These are phyloP conservation scores for Venturia pyrina DNA, from an alignment of 2,329 filamentous ascomycete genomes.

Conservation along the genomic window DNA sequence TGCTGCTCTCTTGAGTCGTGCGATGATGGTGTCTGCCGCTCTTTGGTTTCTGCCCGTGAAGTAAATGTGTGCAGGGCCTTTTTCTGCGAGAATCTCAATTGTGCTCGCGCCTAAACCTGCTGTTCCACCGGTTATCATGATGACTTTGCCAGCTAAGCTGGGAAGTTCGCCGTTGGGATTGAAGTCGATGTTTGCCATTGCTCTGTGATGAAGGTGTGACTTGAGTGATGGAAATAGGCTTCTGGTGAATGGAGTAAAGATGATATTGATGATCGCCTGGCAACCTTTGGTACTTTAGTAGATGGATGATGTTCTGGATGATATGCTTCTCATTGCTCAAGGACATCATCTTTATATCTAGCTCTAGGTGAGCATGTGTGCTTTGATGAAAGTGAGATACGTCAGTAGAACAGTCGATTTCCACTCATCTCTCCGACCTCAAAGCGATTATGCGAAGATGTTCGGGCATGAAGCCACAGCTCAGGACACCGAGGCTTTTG, in stretches of 20 bases:
- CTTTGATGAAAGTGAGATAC: neutral
- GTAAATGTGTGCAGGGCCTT: conserved; percentile 8
- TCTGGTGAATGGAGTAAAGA: too few relatives aligned
- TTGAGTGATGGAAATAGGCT: too few relatives aligned
- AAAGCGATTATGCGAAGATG: neutral
- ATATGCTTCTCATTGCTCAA: neutral
- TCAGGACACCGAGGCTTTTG: neutral
- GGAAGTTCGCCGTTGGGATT: conserved; percentile 1
- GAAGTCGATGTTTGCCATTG: neutral
- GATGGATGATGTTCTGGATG: neutral
- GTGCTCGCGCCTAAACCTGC: conserved; percentile 7
- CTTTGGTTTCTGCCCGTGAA: conserved; percentile 1
- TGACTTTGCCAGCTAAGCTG: neutral
- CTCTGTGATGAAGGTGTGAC: too few relatives aligned
- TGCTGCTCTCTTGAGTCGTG: conserved; percentile 29
- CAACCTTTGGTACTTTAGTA: neutral
- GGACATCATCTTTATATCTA: neutral
- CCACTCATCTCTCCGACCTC: neutral
- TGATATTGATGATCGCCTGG: neutral
- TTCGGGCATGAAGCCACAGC: neutral
- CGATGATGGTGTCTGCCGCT: conserved; percentile 18
- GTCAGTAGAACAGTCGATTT: neutral
- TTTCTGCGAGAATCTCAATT: neutral
- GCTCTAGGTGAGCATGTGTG: neutral
- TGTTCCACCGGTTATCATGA: neutral